Percentiles rank a stretch among this genome's conserved stretches.
phyloP scores from a whole-genome alignment of 495 filamentous ascomycete genomes.

The Acidomyces sp. region DNA sequence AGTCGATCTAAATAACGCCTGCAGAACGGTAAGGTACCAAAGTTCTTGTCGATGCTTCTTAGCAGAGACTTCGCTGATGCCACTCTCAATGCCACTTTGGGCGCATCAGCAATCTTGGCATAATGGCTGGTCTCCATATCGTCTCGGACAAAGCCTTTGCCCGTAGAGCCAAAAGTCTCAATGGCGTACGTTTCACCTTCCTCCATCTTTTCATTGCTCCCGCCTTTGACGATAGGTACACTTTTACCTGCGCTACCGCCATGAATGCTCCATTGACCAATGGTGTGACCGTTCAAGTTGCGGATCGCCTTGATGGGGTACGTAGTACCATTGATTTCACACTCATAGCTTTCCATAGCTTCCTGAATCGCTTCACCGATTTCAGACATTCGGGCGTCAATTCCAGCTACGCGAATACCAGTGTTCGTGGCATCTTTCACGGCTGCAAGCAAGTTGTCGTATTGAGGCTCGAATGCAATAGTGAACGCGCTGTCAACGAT shows the following conservation, averaged over 20 bases:
- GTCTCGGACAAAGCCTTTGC: conserved; percentile 36
- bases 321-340: conserved; percentile 42
- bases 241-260: conserved; percentile 38
- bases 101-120: conserved; percentile 39
- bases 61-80: conserved; percentile 45
- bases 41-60: conserved; percentile 51
- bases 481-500: conserved; percentile 57
- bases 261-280: conserved; percentile 46
- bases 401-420: conserved; percentile 46
- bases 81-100: conserved; percentile 38
- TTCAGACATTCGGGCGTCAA: conserved; percentile 48
- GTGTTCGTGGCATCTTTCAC: conserved; percentile 53
- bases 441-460: conserved; percentile 47
- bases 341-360: conserved; percentile 55
- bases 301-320: conserved; percentile 47
- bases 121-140: conserved; percentile 42
- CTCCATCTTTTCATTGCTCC: conserved; percentile 51
- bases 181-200: conserved; percentile 53
- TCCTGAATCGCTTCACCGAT: conserved; percentile 53
- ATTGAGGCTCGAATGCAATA: conserved; percentile 45
- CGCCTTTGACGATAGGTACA: conserved; percentile 48
- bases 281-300: conserved; percentile 47
- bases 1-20: conserved; percentile 51
- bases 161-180: conserved; percentile 52
- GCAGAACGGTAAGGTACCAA: conserved; percentile 49